Base-by-base conservation (phyloP, 2,329 filamentous ascomycete genomes). In the Malbranchea zuffiana region DNA sequence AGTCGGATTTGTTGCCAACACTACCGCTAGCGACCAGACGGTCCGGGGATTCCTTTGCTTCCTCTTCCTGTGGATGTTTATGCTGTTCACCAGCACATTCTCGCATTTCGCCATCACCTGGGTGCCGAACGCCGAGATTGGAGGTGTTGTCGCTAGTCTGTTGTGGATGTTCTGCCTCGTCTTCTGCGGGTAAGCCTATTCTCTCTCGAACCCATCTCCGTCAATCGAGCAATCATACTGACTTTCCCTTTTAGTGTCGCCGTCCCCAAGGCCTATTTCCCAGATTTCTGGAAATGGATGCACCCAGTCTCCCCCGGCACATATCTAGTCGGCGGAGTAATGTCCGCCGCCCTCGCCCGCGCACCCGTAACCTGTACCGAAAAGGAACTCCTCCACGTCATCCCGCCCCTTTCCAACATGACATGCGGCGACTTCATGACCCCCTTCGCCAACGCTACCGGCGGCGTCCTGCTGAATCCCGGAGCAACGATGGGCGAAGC, bases 231-330 rank as follows among this genome's bases (percentile, higher is more conserved):
- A n/a, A n/a, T n/a, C n/a, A n/a, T n/a, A n/a, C n/a, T n/a, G n/a
- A n/a, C n/a, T n/a, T n/a, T n/a, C n/a, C n/a, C n/a, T n/a, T n/a
- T n/a, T 21, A 43, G 57, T 52, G 56, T 61, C 39, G 73, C 78
- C 43, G 55, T 67, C 0, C 70, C 76, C 0, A 41, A 50, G 2
- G 64, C 67, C 0, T n/a, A n/a, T n/a, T 62, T 85, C 0, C 80
- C 80, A 0, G 68, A 72, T 0, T 84, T 85, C 62, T 85, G 80
- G 80, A 73, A 74, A 42, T 84, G 82, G 61, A 83, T 84, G 79
- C 80, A 83, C 56, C 68, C 72, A 18, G 65, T 75, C 6, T 75
- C 70, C 0, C 78, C 77, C 0, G 75, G 82, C 41, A 80, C 75
- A 0, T 82, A 82, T 33, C 56, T 68, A 3, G 61, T 67, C 3